Percentiles rank a stretch among this genome's conserved stretches.
These are phyloP conservation scores for Bacterosira constricta DNA, from an alignment of 108 stramenopile species.

Conservation along the genomic window DNA sequence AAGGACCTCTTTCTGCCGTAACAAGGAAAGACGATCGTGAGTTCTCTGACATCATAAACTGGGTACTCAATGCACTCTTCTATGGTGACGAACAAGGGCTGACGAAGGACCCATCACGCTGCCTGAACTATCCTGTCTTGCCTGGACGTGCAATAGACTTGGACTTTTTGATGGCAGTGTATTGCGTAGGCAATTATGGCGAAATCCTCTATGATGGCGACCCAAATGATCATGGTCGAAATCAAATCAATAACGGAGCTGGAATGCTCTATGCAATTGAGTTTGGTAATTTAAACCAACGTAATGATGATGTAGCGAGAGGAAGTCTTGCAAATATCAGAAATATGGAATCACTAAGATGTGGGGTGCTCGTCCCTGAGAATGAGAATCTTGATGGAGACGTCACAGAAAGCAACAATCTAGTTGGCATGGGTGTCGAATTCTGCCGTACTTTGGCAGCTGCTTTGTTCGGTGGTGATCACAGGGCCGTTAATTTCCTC, in stretches of 20 bases:
- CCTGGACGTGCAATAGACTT: background rate
- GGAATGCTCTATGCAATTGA: constrained; percentile 46
- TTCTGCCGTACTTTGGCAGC: constrained; percentile 49
- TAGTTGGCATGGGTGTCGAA: constrained; percentile 50
- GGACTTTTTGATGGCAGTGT: constrained; percentile 24
- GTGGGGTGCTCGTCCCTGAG: constrained; percentile 39
- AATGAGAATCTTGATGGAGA: constrained; percentile 35
- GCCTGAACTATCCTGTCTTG: background rate
- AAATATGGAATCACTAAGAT: constrained; percentile 35
- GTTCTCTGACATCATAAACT: constrained; percentile 38
- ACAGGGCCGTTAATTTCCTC: constrained; percentile 20
- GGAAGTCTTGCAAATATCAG: constrained; percentile 28
- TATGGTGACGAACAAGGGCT: constrained; percentile 41
- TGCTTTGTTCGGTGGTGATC: constrained; percentile 39
- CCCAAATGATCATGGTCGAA: constrained; percentile 3
- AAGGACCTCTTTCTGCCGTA: constrained; percentile 17
- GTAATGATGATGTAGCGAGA: background rate
- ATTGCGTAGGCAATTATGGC: constrained; percentile 53
- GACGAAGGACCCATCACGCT: background rate
- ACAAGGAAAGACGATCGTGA: constrained; percentile 12
- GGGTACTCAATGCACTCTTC: constrained; percentile 43
- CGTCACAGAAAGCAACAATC: background rate
- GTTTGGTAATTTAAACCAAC: constrained; percentile 20
- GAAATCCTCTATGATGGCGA: constrained; percentile 48
- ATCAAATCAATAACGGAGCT: constrained; percentile 55